Percentiles rank a stretch among this genome's conserved stretches.
phyloP scores from a whole-genome alignment of 257 asterid species.

The Solanum gracilifrons region DNA sequence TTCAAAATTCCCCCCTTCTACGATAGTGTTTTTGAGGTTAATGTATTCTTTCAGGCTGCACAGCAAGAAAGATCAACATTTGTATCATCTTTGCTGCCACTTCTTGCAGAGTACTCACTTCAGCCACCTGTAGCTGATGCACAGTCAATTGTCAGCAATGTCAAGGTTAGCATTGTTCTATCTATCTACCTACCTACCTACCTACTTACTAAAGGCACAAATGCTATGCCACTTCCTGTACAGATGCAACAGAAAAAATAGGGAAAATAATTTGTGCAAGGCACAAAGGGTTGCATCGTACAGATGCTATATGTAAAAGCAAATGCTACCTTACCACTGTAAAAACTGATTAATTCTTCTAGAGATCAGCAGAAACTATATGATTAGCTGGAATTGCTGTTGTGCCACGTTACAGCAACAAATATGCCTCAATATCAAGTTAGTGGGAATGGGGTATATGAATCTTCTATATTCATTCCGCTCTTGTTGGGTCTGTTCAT shows the following conservation, averaged over 20 bases:
- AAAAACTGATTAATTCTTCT: neutral
- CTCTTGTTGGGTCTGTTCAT: neutral
- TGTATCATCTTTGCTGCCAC: conserved; percentile 75
- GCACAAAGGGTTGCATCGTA: neutral
- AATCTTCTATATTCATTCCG: neutral
- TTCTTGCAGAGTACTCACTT: conserved; percentile 91
- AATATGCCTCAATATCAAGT: neutral
- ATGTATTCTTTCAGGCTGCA: conserved; percentile 64
- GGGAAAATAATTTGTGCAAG: neutral
- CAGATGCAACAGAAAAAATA: neutral
- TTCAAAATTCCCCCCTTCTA: neutral
- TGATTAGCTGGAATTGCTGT: neutral
- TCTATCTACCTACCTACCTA: neutral
- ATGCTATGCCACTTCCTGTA: neutral
- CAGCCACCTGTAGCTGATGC: conserved; percentile 90
- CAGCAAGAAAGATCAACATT: conserved; percentile 83
- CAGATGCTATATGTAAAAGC: neutral
- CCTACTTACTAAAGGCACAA: neutral
- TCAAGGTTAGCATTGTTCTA: conserved; percentile 49
- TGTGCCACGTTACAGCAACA: neutral
- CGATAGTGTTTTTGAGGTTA: conserved; percentile 10
- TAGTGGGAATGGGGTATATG: neutral
- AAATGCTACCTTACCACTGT: neutral
- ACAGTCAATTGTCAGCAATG: conserved; percentile 85
- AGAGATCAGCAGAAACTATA: neutral